Base-by-base conservation (phyloP, 2,329 filamentous ascomycete species). In the Talaromyces verruculosus region DNA sequence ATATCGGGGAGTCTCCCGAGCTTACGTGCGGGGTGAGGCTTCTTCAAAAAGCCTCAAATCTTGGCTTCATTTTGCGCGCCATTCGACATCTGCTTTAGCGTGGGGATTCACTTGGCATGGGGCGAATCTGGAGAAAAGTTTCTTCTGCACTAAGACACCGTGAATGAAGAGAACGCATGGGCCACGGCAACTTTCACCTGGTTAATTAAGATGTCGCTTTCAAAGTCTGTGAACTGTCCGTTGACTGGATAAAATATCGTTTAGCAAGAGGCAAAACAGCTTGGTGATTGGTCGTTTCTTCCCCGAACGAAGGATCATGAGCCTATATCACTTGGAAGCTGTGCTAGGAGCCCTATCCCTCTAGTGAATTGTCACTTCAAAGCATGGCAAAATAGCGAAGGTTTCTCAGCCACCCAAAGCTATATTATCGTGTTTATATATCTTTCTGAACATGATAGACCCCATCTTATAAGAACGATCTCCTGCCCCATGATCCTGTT, bases 81-180 rank as follows among this genome's bases (percentile, higher is more conserved):
- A 58, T 58, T 58, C 33, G 15, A 5, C 33, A 41, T 22, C 19
- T 41, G n/a, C 3, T 37, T 57, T 22, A n/a, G 6, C n/a, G 3
- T 37, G 53, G 10, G 11, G 30, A 25, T 58, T 58, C 10, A 39
- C 55, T 58, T 39, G 55, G 55, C 55, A 15, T 58, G 35, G 55
- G 55, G 55, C 35, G 7, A 35, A 58, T 58, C 55, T 58, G 55
- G 55, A 41, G 55, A 58, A 58, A 25, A 39, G 30, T 58, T 22
- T 22, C 53, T 35, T 22, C 30, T 19, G n/a, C 30, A n/a, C n/a
- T 22, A 25, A 58, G n/a, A 39, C 53, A 39, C 30, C 13, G 17
- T 22, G 8, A 37, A 58, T 3, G 53, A 51, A 51, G 17, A 39
- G 22, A 58, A 49, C n/a, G 53, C n/a, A 58, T 5, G 30, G 53